Evolutionary conservation across 345 rosid genomes (phyloP).

Genomic region (Pistacia atlantica): DNA sequence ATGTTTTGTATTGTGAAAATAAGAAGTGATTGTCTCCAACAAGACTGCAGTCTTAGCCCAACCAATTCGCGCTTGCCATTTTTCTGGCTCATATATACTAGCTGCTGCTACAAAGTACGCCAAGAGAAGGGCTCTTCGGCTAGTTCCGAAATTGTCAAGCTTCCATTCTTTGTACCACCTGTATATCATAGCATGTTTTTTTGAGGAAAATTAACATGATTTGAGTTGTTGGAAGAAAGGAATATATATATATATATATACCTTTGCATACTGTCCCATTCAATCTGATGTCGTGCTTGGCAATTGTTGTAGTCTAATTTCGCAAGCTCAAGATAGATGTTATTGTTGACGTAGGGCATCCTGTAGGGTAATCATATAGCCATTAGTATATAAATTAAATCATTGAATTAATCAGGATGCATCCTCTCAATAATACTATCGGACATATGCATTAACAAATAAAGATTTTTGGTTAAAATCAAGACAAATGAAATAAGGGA

Average conservation of each 20-base stretch:
- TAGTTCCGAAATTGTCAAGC: constrained; percentile 49
- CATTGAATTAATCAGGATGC: neutral
- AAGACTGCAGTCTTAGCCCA: constrained; percentile 78
- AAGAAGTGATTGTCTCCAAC: constrained; percentile 43
- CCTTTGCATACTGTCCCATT: constrained; percentile 76
- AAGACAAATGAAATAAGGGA: too few relatives aligned
- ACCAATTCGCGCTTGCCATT: constrained; percentile 65
- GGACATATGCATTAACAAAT: neutral
- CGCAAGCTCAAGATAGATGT: constrained; percentile 73
- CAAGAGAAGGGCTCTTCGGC: constrained; percentile 44
- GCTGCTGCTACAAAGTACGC: constrained; percentile 77
- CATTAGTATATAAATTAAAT: neutral
- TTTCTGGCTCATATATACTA: constrained; percentile 70
- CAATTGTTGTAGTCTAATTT: constrained; percentile 85
- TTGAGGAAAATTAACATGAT: too few relatives aligned
- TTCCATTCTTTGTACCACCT: constrained; percentile 66
- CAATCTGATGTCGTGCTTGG: constrained; percentile 71
- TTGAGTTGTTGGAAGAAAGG: too few relatives aligned
- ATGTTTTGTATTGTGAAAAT: constrained; percentile 22
- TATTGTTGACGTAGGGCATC: constrained; percentile 82
- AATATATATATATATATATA: constrained; percentile 9
- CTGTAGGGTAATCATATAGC: constrained; percentile 33
- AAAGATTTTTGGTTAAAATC: too few relatives aligned
- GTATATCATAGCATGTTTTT: too few relatives aligned
- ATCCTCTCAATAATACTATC: neutral